phyloP scores from a whole-genome alignment of 352 stramenopile species.

The Pythium brachiatum region DNA sequence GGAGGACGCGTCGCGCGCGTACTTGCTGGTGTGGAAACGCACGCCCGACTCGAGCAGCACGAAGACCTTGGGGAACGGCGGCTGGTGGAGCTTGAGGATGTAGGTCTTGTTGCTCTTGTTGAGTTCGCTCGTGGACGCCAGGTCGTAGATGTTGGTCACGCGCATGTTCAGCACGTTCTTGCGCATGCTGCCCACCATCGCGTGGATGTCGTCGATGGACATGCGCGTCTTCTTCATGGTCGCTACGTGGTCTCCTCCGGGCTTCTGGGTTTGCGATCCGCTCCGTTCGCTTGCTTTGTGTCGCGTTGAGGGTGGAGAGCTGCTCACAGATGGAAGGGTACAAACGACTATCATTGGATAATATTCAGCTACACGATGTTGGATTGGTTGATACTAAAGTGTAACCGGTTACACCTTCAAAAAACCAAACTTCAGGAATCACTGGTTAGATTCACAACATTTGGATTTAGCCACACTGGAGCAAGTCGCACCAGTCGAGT shows the following conservation, averaged over 20 bases:
- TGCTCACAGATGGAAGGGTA: neutral
- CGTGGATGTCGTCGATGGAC: conserved; percentile 87
- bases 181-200: conserved; percentile 81
- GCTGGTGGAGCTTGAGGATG: conserved; percentile 91
- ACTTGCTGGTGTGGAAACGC: conserved; percentile 96
- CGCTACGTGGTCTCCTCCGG: neutral
- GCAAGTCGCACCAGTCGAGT: neutral
- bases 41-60: conserved; percentile 96
- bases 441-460: neutral
- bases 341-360: neutral
- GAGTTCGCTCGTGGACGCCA: conserved; percentile 83
- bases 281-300: neutral
- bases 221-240: conserved; percentile 86
- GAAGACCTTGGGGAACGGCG: conserved; percentile 90
- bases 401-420: neutral
- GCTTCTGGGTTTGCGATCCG: too few relatives aligned
- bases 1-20: conserved; percentile 61
- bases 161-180: conserved; percentile 89
- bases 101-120: conserved; percentile 85
- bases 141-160: conserved; percentile 97
- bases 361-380: neutral
- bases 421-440: neutral
- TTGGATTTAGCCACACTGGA: neutral
- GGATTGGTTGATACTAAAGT: neutral
- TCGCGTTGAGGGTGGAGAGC: neutral